phyloP scores from a whole-genome alignment of 495 filamentous ascomycete species.

The Usnea hakonensis region DNA sequence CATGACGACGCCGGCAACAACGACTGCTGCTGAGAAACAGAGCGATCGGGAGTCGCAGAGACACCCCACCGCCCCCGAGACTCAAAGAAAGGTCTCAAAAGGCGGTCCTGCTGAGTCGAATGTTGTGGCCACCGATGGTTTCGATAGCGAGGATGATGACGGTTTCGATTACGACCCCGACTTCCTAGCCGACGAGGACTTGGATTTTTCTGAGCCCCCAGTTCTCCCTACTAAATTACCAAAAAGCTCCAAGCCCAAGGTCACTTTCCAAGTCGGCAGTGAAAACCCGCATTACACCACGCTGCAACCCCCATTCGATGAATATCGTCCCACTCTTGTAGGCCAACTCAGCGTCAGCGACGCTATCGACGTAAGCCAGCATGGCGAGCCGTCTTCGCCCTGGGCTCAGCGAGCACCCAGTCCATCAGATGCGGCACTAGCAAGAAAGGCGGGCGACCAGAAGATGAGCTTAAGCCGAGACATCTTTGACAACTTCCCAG shows the following conservation, averaged over 20 bases:
- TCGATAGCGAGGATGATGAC: constrained; percentile 12
- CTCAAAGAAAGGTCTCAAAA: background rate
- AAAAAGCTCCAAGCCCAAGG: background rate
- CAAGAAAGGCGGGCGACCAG: constrained; percentile 17
- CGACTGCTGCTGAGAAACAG: background rate
- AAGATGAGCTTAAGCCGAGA: background rate
- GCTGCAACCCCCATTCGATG: background rate
- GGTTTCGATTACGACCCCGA: constrained; percentile 8
- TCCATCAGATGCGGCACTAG: constrained; percentile 31
- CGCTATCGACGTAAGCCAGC: constrained; percentile 9
- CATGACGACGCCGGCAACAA: background rate
- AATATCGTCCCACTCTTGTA: background rate
- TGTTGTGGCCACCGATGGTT: constrained; percentile 3
- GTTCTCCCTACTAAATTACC: background rate
- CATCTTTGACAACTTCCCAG: background rate
- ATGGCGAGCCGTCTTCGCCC: background rate
- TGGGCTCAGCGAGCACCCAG: constrained; percentile 23
- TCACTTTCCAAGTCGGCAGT: background rate
- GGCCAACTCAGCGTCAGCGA: constrained; percentile 7
- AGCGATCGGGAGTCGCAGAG: background rate
- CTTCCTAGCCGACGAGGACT: constrained; percentile 5
- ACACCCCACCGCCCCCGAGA: constrained; percentile 1
- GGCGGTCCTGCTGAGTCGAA: background rate
- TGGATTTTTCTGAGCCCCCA: background rate
- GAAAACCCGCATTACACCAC: background rate